These are phyloP conservation scores for Zymoseptoria tritici DNA, from an alignment of 2,329 filamentous ascomycete genomes.

Conservation along the genomic window DNA sequence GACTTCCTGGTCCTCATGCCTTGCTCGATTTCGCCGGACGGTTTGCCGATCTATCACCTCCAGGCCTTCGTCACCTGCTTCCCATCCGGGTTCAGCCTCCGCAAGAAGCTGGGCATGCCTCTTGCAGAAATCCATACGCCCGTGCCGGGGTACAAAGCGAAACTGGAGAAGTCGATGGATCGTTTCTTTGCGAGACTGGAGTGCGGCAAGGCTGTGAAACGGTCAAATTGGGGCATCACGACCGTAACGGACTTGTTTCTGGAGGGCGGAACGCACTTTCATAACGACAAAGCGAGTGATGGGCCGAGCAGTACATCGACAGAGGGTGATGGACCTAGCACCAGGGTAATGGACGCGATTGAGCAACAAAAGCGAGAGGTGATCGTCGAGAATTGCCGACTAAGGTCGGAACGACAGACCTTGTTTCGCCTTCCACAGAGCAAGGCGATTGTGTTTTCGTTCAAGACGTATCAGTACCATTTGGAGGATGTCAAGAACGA, in stretches of 20 bases:
- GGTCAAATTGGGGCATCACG: slow-evolving; percentile 48
- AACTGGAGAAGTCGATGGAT: slow-evolving; percentile 55
- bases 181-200: slow-evolving; percentile 51
- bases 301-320: slow-evolving; percentile 6
- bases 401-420: slow-evolving; percentile 55
- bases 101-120: slow-evolving; percentile 46
- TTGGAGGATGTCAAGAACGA: slow-evolving; percentile 50
- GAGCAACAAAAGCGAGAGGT: slow-evolving; percentile 25
- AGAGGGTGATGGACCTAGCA: not conserved
- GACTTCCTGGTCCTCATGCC: slow-evolving; percentile 55
- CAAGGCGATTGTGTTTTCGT: slow-evolving; percentile 51
- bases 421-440: slow-evolving; percentile 51
- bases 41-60: slow-evolving; percentile 42
- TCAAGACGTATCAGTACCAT: slow-evolving; percentile 57
- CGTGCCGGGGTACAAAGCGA: slow-evolving; percentile 50
- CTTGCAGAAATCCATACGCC: slow-evolving; percentile 52
- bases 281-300: slow-evolving; percentile 26
- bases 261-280: slow-evolving; percentile 38
- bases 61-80: slow-evolving; percentile 51
- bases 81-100: slow-evolving; percentile 52
- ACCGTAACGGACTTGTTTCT: slow-evolving; percentile 36
- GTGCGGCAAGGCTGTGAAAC: slow-evolving; percentile 47
- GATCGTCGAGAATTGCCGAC: slow-evolving; percentile 34
- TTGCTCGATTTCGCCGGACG: slow-evolving; percentile 10
- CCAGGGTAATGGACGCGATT: slow-evolving; percentile 6